Conservation (phyloP, 495 filamentous ascomycete species). For the Tuber indicum region DNA sequence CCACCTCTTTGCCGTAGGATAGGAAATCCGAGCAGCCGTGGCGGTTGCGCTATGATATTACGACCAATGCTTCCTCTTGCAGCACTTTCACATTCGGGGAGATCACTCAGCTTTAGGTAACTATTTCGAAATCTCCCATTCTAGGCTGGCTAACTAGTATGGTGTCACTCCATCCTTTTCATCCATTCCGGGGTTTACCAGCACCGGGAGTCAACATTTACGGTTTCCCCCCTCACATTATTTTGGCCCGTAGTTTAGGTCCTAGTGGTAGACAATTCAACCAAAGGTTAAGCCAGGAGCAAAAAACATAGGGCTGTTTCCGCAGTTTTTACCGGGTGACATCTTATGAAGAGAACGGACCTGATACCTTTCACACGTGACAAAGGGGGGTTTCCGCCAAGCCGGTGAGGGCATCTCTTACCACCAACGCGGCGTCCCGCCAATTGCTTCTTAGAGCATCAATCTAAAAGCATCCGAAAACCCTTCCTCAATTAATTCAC, state of each 20-base stretch:
- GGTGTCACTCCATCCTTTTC: background rate
- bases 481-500: background rate
- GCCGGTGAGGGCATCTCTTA: background rate
- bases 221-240: background rate
- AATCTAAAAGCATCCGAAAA: background rate
- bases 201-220: background rate
- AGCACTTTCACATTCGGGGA: background rate
- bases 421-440: background rate
- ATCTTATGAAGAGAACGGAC: background rate
- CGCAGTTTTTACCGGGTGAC: background rate
- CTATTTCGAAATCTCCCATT: background rate
- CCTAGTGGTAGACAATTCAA: background rate
- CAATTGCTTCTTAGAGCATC: constrained; percentile 1
- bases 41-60: background rate
- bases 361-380: background rate
- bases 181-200: background rate
- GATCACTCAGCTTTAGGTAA: no score
- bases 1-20: background rate
- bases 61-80: background rate
- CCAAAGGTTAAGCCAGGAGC: background rate
- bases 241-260: background rate
- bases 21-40: background rate
- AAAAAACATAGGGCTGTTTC: background rate
- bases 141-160: background rate
- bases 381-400: background rate